A percentile compares a stretch with the other conserved stretches of the same genome.
Evolutionary conservation across 2,329 filamentous ascomycete genomes (phyloP).

Genomic region (Colletotrichum destructivum): DNA sequence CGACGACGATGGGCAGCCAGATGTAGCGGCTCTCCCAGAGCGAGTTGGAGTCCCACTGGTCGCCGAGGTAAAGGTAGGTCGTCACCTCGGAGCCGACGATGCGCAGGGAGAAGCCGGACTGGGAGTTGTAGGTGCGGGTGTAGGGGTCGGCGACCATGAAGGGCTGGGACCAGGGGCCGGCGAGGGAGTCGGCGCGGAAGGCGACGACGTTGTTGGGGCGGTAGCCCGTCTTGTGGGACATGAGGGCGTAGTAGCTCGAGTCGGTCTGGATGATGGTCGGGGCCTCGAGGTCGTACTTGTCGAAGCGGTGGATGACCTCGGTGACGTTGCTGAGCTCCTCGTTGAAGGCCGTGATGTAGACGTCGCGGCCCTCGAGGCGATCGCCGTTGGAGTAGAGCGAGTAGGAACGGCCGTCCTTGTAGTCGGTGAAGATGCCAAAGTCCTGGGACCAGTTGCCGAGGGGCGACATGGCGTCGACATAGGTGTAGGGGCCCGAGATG

Average conservation of each 20-base stretch:
- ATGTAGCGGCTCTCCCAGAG: constrained; percentile 70
- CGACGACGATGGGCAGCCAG: constrained; percentile 68
- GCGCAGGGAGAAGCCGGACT: constrained; percentile 64
- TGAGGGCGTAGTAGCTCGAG: constrained; percentile 71
- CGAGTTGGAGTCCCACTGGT: constrained; percentile 66
- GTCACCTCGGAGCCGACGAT: constrained; percentile 65
- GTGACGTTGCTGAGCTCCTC: constrained; percentile 66
- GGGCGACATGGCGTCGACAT: constrained; percentile 67
- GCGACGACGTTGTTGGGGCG: constrained; percentile 74
- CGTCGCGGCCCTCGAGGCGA: constrained; percentile 66
- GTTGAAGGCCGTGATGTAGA: constrained; percentile 70
- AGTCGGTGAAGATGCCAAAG: constrained; percentile 73
- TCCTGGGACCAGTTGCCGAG: constrained; percentile 76
- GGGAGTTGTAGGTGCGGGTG: constrained; percentile 66
- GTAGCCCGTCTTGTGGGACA: constrained; percentile 76
- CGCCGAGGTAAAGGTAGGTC: constrained; percentile 65
- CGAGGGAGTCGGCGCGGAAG: constrained; percentile 64
- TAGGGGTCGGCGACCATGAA: constrained; percentile 65
- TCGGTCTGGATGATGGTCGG: constrained; percentile 74
- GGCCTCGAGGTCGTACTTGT: constrained; percentile 73
- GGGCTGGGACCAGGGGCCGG: constrained; percentile 67
- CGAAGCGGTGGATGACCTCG: constrained; percentile 67
- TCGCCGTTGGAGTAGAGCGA: constrained; percentile 74
- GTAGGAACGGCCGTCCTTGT: constrained; percentile 69
- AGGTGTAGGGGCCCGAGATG: constrained; percentile 68